Percentiles rank a stretch among this genome's conserved stretches.
phyloP scores from a whole-genome alignment of 768 basidiomycete genomes.

The Pleurotus sapidus region DNA sequence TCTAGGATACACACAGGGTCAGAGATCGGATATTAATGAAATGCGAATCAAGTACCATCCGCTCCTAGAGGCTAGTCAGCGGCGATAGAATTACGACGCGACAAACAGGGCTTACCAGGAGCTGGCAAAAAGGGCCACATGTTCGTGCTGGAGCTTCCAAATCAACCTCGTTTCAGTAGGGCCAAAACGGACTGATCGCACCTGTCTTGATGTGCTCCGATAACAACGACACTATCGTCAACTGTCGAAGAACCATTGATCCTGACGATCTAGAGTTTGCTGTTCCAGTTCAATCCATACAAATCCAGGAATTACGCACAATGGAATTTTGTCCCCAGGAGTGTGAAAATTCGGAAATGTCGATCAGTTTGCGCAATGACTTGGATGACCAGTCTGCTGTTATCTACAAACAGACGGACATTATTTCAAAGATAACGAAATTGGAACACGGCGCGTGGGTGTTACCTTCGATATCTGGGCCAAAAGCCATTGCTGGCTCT shows the following conservation, averaged over 20 bases:
- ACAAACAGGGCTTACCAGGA: slow-evolving; percentile 49
- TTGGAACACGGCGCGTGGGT: background rate
- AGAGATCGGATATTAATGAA: slow-evolving; percentile 10
- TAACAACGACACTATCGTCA: slow-evolving; percentile 63
- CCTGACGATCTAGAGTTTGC: slow-evolving; percentile 56
- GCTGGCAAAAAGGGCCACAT: slow-evolving; percentile 76
- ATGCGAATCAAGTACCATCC: slow-evolving; percentile 35
- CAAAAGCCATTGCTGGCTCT: slow-evolving; percentile 79
- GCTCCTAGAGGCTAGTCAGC: slow-evolving; percentile 36
- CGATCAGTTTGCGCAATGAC: slow-evolving; percentile 53
- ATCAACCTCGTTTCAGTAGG: slow-evolving; percentile 11
- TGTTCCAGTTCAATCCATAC: slow-evolving; percentile 10
- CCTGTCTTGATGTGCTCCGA: slow-evolving; percentile 87
- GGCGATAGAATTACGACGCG: slow-evolving; percentile 19
- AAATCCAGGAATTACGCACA: slow-evolving; percentile 33
- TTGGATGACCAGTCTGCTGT: slow-evolving; percentile 60
- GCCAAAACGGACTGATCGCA: slow-evolving; percentile 15
- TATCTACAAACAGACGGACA: slow-evolving; percentile 38
- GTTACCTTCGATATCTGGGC: slow-evolving; percentile 62
- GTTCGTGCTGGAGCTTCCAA: slow-evolving; percentile 50
- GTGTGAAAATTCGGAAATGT: slow-evolving; percentile 71
- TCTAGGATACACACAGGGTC: slow-evolving; percentile 26
- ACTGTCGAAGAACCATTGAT: slow-evolving; percentile 68
- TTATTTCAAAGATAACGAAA: background rate
- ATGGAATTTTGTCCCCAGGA: slow-evolving; percentile 85